Percentiles rank a stretch among this genome's conserved stretches.
These are phyloP conservation scores for Penicillium sp. DNA, from an alignment of 2,329 filamentous ascomycete genomes.

Conservation along the genomic window DNA sequence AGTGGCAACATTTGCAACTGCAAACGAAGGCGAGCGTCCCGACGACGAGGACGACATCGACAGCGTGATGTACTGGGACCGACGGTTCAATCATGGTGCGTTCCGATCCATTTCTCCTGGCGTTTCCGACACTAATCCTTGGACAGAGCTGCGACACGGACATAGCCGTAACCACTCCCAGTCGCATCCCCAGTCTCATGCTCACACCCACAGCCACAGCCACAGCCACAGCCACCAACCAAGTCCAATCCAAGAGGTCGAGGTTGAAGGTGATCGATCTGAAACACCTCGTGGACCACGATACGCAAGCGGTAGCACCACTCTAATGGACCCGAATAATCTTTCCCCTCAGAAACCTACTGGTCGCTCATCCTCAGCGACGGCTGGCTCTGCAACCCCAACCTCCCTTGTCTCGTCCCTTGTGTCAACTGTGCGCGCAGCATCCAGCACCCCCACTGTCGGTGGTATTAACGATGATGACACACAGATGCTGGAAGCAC, in stretches of 20 bases:
- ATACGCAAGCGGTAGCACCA: background rate
- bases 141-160: slow-evolving; percentile 28
- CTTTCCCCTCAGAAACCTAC: slow-evolving; percentile 28
- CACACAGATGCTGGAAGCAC: slow-evolving; percentile 55
- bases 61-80: slow-evolving; percentile 40
- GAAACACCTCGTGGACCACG: slow-evolving; percentile 26
- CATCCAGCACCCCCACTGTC: slow-evolving; percentile 25
- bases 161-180: slow-evolving; percentile 2
- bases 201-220: slow-evolving; percentile 7
- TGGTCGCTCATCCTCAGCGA: slow-evolving; percentile 27
- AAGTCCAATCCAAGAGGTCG: slow-evolving; percentile 15
- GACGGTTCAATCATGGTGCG: slow-evolving; percentile 37
- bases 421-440: slow-evolving; percentile 40
- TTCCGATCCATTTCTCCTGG: background rate
- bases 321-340: slow-evolving; percentile 8
- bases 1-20: slow-evolving; percentile 62
- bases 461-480: slow-evolving; percentile 52
- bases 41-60: slow-evolving; percentile 43
- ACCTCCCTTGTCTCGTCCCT: slow-evolving; percentile 35
- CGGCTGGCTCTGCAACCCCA: slow-evolving; percentile 30
- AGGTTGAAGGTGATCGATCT: slow-evolving; percentile 18
- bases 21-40: slow-evolving; percentile 50
- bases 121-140: slow-evolving; percentile 5
- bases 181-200: slow-evolving; percentile 11
- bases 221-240: slow-evolving; percentile 18